phyloP scores from a whole-genome alignment of 805 yeast species.

The Saturnispora zaruensis region DNA sequence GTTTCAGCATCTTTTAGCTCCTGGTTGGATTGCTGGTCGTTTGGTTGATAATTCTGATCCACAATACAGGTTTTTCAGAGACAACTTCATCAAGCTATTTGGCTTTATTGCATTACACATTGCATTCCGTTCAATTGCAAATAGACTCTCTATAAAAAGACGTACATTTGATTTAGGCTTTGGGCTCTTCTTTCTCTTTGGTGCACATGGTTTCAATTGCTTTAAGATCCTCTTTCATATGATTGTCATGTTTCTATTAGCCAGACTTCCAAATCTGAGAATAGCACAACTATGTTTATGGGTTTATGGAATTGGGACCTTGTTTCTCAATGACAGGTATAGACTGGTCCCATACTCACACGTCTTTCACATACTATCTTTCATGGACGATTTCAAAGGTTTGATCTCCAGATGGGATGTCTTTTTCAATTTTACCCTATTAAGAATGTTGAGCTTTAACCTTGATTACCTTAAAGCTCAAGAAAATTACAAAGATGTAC shows the following conservation, averaged over 20 bases:
- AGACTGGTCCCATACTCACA: constrained; percentile 39
- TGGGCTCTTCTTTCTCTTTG: constrained; percentile 59
- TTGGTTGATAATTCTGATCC: constrained; percentile 88
- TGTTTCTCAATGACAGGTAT: constrained; percentile 68
- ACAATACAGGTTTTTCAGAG: constrained; percentile 83
- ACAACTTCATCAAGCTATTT: constrained; percentile 59
- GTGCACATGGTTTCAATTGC: constrained; percentile 73
- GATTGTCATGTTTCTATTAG: constrained; percentile 42
- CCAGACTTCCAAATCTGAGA: constrained; percentile 30
- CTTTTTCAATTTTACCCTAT: constrained; percentile 79
- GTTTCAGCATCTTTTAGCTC: constrained; percentile 51
- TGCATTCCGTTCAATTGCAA: constrained; percentile 35
- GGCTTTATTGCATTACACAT: constrained; percentile 50
- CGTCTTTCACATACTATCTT: constrained; percentile 27
- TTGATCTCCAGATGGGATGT: constrained; percentile 92
- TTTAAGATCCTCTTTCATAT: constrained; percentile 56
- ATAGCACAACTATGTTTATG: constrained; percentile 46
- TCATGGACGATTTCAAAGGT: constrained; percentile 64
- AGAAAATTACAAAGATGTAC: constrained; percentile 8
- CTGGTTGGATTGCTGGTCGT: constrained; percentile 88
- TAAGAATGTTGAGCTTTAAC: constrained; percentile 77
- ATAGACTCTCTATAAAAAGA: constrained; percentile 29
- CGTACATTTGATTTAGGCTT: constrained; percentile 63
- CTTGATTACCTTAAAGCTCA: constrained; percentile 56
- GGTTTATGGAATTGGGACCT: constrained; percentile 69